Conservation (phyloP, 176 grass and related monocot genomes). For the Cenchrus purpureus region DNA sequence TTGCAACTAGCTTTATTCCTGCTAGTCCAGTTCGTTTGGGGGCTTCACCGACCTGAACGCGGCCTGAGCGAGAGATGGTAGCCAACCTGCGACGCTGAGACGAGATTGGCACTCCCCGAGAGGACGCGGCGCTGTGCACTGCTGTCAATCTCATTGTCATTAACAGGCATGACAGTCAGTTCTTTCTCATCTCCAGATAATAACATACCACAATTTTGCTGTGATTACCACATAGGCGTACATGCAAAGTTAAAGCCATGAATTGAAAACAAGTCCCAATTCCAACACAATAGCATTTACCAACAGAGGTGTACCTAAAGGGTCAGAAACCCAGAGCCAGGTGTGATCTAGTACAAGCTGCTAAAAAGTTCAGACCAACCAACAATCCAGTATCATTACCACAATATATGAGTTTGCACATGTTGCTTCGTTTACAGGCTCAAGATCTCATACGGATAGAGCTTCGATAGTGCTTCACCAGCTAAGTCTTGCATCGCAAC, state of each 20-base stretch:
- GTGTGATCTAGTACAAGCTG: neutral
- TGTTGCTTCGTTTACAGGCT: slow-evolving; percentile 51
- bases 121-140: too few relatives aligned
- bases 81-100: too few relatives aligned
- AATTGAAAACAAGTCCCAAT: neutral
- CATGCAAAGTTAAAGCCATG: neutral
- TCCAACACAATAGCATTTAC: neutral
- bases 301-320: neutral
- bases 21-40: too few relatives aligned
- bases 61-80: too few relatives aligned
- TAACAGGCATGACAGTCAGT: neutral
- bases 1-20: too few relatives aligned
- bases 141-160: too few relatives aligned
- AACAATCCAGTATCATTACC: slow-evolving; percentile 40
- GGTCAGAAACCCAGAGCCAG: neutral
- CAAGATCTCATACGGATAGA: slow-evolving; percentile 20
- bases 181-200: neutral
- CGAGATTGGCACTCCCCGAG: too few relatives aligned
- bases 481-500: slow-evolving; percentile 39
- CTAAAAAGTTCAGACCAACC: neutral
- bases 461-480: slow-evolving; percentile 32
- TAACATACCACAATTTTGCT: neutral
- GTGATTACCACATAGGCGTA: neutral
- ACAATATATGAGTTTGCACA: slow-evolving; percentile 45
- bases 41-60: too few relatives aligned